Conservation (phyloP, 2,329 filamentous ascomycete species). For the Aureobasidium sp. region DNA sequence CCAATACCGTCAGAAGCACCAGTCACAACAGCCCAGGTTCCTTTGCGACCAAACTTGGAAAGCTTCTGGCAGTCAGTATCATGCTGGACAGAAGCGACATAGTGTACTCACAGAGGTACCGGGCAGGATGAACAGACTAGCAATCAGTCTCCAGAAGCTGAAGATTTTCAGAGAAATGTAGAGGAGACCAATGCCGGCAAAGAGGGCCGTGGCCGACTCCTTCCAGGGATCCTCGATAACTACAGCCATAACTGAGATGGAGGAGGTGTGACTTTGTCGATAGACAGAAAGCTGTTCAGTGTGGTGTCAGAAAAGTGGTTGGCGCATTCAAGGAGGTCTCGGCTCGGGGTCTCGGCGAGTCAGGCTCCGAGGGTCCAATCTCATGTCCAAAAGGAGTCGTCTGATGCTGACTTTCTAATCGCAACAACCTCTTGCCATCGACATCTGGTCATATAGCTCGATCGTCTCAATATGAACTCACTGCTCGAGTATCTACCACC, state of each 20-base stretch:
- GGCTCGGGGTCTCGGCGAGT: not conserved
- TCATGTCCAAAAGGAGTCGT: not conserved
- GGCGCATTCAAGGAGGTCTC: not conserved
- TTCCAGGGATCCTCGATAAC: conserved; percentile 22
- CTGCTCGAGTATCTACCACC: conserved; percentile 32
- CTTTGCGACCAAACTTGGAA: conserved; percentile 79
- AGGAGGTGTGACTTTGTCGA: not conserved
- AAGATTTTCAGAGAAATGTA: conserved; percentile 33
- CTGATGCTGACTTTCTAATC: not conserved
- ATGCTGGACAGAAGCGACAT: not conserved
- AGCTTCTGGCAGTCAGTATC: conserved; percentile 48
- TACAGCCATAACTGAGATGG: not conserved
- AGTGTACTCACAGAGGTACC: conserved; percentile 35
- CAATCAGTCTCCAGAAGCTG: conserved; percentile 39
- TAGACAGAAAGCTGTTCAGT: not conserved
- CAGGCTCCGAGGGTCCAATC: conserved; percentile 8
- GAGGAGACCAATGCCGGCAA: conserved; percentile 31
- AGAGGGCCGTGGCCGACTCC: conserved; percentile 25
- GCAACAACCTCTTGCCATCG: not conserved
- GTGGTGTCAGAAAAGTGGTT: not conserved
- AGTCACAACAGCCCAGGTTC: conserved; percentile 89
- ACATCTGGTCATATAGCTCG: too few species aligned
- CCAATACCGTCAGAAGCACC: conserved; percentile 94
- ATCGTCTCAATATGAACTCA: conserved; percentile 23
- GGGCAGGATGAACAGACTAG: conserved; percentile 42